Evolutionary conservation across 352 stramenopile genomes (phyloP).

Genomic region (Phytophthora aleatoria): DNA sequence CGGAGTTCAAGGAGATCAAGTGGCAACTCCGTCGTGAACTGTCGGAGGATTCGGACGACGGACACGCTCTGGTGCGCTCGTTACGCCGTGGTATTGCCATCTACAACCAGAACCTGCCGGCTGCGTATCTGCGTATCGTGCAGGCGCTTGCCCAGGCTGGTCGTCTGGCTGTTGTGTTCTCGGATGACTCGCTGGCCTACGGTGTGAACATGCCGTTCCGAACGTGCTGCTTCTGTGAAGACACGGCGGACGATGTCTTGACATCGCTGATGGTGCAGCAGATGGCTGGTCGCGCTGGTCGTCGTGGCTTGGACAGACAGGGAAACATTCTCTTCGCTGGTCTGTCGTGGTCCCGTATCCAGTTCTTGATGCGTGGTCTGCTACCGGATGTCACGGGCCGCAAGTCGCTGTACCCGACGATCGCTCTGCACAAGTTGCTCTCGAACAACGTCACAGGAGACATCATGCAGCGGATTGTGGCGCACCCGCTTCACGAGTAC

Average conservation of each 20-base stretch:
- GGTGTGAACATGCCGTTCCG: constrained; percentile 99
- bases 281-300: constrained; percentile 98
- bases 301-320: constrained; percentile 97
- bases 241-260: constrained; percentile 92
- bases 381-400: constrained; percentile 94
- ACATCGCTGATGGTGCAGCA: constrained; percentile 98
- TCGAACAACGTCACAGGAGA: constrained; percentile 91
- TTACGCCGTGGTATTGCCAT: constrained; percentile 97
- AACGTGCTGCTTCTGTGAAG: constrained; percentile 98
- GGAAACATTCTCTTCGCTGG: constrained; percentile 97
- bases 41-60: constrained; percentile 83
- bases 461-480: constrained; percentile 89
- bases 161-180: constrained; percentile 98
- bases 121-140: constrained; percentile 95
- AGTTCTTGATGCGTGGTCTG: constrained; percentile 96
- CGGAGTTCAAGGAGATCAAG: constrained; percentile 91
- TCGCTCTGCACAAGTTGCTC: constrained; percentile 92
- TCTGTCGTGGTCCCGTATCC: constrained; percentile 94
- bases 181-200: constrained; percentile 97
- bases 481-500: constrained; percentile 82
- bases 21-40: constrained; percentile 85
- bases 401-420: constrained; percentile 92
- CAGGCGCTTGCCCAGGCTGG: constrained; percentile 97
- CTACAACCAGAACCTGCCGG: constrained; percentile 98
- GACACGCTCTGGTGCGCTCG: constrained; percentile 82